Evolutionary conservation across 306 rosid genomes (phyloP).

Genomic region (Canavalia gladiata): DNA sequence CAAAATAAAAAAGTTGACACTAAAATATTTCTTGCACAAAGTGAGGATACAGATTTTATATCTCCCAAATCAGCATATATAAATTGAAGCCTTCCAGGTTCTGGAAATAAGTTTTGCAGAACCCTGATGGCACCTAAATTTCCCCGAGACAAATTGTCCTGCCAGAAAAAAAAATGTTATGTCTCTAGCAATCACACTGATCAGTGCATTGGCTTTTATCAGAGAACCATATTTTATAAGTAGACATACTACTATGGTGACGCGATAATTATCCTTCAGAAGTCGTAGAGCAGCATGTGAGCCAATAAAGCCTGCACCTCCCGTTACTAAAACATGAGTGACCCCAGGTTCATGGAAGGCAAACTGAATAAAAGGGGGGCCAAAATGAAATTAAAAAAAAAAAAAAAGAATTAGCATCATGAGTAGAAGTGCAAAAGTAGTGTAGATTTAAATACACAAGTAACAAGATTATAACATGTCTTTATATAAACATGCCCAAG

Average conservation of each 20-base stretch:
- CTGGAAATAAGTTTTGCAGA: slow-evolving; percentile 83
- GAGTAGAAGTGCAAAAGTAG: slow-evolving; percentile 3
- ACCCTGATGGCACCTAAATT: slow-evolving; percentile 87
- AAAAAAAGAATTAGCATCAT: slow-evolving; percentile 31
- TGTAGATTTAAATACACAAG: neutral
- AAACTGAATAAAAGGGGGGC: slow-evolving; percentile 65
- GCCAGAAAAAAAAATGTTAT: slow-evolving; percentile 48
- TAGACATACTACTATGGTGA: slow-evolving; percentile 89
- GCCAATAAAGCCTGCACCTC: slow-evolving; percentile 97
- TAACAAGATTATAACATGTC: too few relatives aligned
- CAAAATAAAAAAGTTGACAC: neutral
- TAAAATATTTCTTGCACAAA: slow-evolving; percentile 42
- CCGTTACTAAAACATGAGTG: slow-evolving; percentile 92
- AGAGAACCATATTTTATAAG: slow-evolving; percentile 38
- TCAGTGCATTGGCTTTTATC: slow-evolving; percentile 10
- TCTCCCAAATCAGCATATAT: slow-evolving; percentile 94
- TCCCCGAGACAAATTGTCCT: slow-evolving; percentile 97
- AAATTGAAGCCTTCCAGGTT: slow-evolving; percentile 93
- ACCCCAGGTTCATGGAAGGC: slow-evolving; percentile 73
- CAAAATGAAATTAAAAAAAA: slow-evolving; percentile 13
- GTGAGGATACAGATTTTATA: slow-evolving; percentile 73
- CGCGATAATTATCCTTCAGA: slow-evolving; percentile 81
- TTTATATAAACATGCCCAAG: too few relatives aligned
- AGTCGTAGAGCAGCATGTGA: slow-evolving; percentile 92
- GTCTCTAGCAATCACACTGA: slow-evolving; percentile 28